Conservation (phyloP, 768 basidiomycete genomes). For the Suillus fuscotomentosus region DNA sequence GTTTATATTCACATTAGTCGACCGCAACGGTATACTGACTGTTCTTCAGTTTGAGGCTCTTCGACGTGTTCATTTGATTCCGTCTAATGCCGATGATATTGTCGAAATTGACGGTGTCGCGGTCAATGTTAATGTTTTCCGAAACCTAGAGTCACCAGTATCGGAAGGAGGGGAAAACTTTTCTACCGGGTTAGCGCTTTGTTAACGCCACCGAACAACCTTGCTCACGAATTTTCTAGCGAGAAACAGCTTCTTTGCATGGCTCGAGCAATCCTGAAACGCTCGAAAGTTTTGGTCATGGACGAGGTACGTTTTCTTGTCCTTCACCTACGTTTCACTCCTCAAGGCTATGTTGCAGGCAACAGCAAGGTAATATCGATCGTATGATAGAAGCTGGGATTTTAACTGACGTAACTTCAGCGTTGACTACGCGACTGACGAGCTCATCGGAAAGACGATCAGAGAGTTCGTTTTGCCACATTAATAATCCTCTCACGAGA, state of each 20-base stretch:
- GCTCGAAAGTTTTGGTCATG: conserved; percentile 79
- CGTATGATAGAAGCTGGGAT: not conserved
- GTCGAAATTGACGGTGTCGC: conserved; percentile 34
- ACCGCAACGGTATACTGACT: not conserved
- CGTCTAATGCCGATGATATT: conserved; percentile 51
- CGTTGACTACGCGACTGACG: conserved; percentile 87
- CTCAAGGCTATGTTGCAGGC: conserved; percentile 40
- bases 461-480: conserved; percentile 52
- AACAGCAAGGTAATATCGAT: conserved; percentile 54
- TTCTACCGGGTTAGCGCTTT: conserved; percentile 62
- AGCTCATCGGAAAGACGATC: conserved; percentile 80
- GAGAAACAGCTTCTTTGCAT: conserved; percentile 89
- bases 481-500: not conserved
- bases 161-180: conserved; percentile 91
- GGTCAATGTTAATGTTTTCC: conserved; percentile 75
- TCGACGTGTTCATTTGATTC: conserved; percentile 80
- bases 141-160: conserved; percentile 68
- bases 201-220: conserved; percentile 11
- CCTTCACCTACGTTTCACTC: not conserved
- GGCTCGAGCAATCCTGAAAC: conserved; percentile 82
- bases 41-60: conserved; percentile 68
- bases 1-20: conserved; percentile 19
- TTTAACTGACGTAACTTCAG: conserved; percentile 24
- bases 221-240: conserved; percentile 28
- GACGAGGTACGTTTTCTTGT: conserved; percentile 57